A percentile compares a stretch with the other conserved stretches of the same genome.
phyloP scores from a whole-genome alignment of 2,329 filamentous ascomycete genomes.

The Ophiocordyceps camponoti-rufipedis region DNA sequence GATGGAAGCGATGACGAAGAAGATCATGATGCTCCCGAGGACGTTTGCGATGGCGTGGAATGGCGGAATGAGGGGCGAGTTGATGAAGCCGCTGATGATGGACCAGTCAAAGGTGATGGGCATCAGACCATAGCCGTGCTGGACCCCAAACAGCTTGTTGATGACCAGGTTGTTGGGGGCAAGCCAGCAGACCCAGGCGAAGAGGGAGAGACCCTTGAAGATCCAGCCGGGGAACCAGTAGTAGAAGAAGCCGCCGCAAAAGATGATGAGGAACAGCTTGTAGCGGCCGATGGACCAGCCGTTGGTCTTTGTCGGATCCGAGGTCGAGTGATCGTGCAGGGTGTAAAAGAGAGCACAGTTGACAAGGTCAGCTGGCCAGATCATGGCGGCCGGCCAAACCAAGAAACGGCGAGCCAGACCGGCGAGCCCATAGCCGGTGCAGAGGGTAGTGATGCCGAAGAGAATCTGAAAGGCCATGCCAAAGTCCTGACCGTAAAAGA shows the following conservation, averaged over 20 bases:
- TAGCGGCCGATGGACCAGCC: slow-evolving; percentile 43
- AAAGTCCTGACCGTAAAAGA: slow-evolving; percentile 33
- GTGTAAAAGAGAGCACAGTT: slow-evolving; percentile 45
- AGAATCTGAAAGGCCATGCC: slow-evolving; percentile 39
- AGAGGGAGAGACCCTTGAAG: slow-evolving; percentile 37
- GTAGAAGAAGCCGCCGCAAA: slow-evolving; percentile 32
- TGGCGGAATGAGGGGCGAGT: slow-evolving; percentile 39
- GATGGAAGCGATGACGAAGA: slow-evolving; percentile 31
- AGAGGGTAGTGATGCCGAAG: slow-evolving; percentile 39
- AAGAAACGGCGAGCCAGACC: slow-evolving; percentile 41
- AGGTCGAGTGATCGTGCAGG: slow-evolving; percentile 39
- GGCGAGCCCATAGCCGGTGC: slow-evolving; percentile 45
- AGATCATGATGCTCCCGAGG: slow-evolving; percentile 30
- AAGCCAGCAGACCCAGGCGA: slow-evolving; percentile 44
- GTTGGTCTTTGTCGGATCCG: slow-evolving; percentile 30
- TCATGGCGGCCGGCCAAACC: slow-evolving; percentile 42
- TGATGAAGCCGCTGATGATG: slow-evolving; percentile 35
- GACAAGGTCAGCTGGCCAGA: slow-evolving; percentile 43
- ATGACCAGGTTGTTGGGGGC: slow-evolving; percentile 40
- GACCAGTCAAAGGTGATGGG: slow-evolving; percentile 52
- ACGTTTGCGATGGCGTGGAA: slow-evolving; percentile 44
- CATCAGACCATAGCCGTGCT: slow-evolving; percentile 40
- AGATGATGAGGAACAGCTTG: slow-evolving; percentile 35
- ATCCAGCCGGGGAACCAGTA: slow-evolving; percentile 41
- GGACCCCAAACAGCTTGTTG: slow-evolving; percentile 48